phyloP scores from a whole-genome alignment of 163 green algal genomes.

The Trebouxiophyceae sp. region DNA sequence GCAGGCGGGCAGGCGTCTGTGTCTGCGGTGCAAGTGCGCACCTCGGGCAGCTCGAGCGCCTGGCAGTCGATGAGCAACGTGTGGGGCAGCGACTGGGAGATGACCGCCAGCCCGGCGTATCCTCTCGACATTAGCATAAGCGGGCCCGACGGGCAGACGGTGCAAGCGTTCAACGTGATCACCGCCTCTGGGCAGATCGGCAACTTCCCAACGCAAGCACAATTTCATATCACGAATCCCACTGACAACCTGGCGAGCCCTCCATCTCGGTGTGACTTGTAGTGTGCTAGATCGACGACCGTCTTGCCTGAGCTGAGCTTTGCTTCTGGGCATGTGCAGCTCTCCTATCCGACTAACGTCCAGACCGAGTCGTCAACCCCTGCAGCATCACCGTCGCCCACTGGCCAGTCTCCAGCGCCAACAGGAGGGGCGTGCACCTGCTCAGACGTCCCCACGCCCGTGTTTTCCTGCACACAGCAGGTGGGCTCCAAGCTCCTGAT shows the following conservation, averaged over 20 bases:
- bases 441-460: not conserved
- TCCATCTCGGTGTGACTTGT: not conserved
- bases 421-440: not conserved
- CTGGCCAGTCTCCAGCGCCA: not conserved
- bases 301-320: no score
- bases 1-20: conserved; percentile 27
- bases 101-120: conserved; percentile 13
- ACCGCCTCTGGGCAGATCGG: not conserved
- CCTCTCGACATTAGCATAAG: conserved; percentile 16
- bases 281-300: no score
- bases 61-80: conserved; percentile 34
- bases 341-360: not conserved
- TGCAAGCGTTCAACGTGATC: conserved; percentile 4
- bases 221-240: conserved; percentile 13
- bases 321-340: not conserved
- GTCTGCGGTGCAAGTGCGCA: conserved; percentile 18
- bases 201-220: conserved; percentile 5
- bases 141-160: conserved; percentile 4
- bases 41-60: not conserved
- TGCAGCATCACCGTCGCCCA: not conserved
- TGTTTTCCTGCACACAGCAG: not conserved
- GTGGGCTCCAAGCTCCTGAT: no score
- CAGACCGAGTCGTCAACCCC: not conserved
- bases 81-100: conserved; percentile 43
- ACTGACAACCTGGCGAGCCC: not conserved